Percentiles rank a stretch among this genome's conserved stretches.
Conservation (phyloP, 1,139 yeast species). For the Candida sanyaensis region DNA sequence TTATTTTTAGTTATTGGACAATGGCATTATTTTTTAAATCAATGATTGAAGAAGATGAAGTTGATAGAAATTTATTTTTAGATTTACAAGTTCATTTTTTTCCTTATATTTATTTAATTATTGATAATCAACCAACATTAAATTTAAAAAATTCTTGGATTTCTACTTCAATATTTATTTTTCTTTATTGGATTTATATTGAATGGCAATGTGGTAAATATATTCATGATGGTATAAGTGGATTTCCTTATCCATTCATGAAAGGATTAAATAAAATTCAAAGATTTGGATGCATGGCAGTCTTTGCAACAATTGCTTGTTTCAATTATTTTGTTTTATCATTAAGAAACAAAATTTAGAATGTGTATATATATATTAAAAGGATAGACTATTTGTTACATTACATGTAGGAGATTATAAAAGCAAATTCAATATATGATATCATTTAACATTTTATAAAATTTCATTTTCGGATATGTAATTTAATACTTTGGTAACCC, state of each 20-base stretch:
- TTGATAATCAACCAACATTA: constrained; percentile 6
- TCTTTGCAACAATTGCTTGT: constrained; percentile 10
- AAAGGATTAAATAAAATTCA: constrained; percentile 10
- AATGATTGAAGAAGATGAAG: constrained; percentile 20
- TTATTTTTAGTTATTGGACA: constrained; percentile 24
- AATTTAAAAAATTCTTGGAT: not conserved
- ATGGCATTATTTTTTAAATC: constrained; percentile 18
- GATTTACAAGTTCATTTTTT: constrained; percentile 26
- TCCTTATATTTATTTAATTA: constrained; percentile 19
- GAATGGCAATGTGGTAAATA: constrained; percentile 10
- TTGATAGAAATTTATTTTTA: constrained; percentile 17
- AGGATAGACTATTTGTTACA: no score
- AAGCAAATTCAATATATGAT: no score
- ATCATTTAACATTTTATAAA: no score
- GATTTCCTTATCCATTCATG: constrained; percentile 24
- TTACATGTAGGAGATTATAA: no score
- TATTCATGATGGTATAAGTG: constrained; percentile 14
- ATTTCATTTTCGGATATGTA: no score
- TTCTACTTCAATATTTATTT: constrained; percentile 6
- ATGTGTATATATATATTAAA: not conserved
- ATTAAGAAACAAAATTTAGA: constrained; percentile 7
- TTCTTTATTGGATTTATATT: constrained; percentile 11
- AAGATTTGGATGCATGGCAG: constrained; percentile 8
- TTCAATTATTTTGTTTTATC: constrained; percentile 10
- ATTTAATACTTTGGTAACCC: no score